Evolutionary conservation across 495 filamentous ascomycete species (phyloP), one percentile per base, ranked within the genome.

Genomic region (Neurospora sp.): DNA sequence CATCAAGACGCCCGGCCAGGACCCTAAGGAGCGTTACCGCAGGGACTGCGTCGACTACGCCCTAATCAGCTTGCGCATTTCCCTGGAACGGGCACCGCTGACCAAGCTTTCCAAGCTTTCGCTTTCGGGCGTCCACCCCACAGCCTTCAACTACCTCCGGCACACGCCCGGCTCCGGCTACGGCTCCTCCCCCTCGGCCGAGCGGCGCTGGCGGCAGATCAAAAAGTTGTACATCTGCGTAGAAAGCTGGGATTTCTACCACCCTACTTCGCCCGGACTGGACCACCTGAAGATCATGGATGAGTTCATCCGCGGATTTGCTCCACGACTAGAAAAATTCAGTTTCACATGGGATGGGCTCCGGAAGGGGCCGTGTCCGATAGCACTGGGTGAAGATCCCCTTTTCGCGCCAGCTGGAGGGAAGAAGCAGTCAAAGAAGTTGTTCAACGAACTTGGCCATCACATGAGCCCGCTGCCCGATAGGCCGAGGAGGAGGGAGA

Each of bases 11-110:
- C 91, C 90, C n/a, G 90, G 87, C 31, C 90, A 93, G 81, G 84
- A 88, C 45, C 83, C 88, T 27, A 81, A 84, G 27, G 88, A 92
- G 77, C 85, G 91, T 20, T 91, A 92, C 75, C 87, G 93, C 16
- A 88, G 92, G 69, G 89, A 88, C 80, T 88, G 89, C 40, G 91
- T 94, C 35, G 93, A 94, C 83, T 94, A 94, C 78, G 92, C 92
- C 4, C 86, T 94, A 42, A 92, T 94, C 74, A 92, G 90, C 73
- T 80, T 94, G 68, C 90, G 92, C 69, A 92, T 94, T 72, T 89
- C 92, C 1, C 80, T 94, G 14, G 92, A 94, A 79, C 88, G 89
- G 68, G 86, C 88, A 9, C 86, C 87, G 2, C 83, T 94, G 40
- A 83, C 74, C 48, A 82, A 81, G 42, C 85, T 95, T 1, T 82